Percentiles rank a stretch among this genome's conserved stretches.
These are phyloP conservation scores for Geranomyces michiganensis DNA, from an alignment of 192 early-diverging fungal species.

Conservation along the genomic window DNA sequence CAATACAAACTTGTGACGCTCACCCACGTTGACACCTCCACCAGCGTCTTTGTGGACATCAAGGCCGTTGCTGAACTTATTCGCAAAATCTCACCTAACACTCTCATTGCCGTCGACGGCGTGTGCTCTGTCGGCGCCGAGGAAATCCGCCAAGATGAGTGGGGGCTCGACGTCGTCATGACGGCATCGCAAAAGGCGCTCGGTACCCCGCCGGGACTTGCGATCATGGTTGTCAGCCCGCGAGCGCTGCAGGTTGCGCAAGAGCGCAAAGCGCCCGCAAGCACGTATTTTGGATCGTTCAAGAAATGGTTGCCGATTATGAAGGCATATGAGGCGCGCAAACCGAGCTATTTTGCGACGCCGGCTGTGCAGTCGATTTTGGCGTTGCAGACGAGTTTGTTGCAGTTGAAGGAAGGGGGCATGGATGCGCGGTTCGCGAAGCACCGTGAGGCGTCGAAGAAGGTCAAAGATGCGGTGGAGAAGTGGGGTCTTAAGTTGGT, in stretches of 20 bases:
- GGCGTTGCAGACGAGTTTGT: conserved; percentile 83
- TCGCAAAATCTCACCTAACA: conserved; percentile 74
- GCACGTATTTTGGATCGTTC: conserved; percentile 91
- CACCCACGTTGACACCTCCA: conserved; percentile 96
- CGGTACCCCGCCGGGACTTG: conserved; percentile 91
- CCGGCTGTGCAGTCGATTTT: conserved; percentile 91
- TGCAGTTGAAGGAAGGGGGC: conserved; percentile 67
- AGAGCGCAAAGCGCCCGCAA: conserved; percentile 74
- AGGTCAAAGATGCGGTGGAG: conserved; percentile 73
- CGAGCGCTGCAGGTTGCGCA: conserved; percentile 69
- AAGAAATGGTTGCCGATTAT: conserved; percentile 97
- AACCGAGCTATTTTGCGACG: conserved; percentile 94
- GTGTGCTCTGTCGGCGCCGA: conserved; percentile 96
- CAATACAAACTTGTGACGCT: conserved; percentile 86
- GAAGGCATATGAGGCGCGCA: conserved; percentile 91
- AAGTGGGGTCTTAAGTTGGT: conserved; percentile 79
- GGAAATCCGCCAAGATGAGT: conserved; percentile 88
- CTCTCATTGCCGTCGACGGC: conserved; percentile 91
- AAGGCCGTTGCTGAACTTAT: conserved; percentile 75
- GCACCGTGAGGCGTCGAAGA: conserved; percentile 72
- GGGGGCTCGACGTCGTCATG: conserved; percentile 88
- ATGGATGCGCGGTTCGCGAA: conserved; percentile 79
- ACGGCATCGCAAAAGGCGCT: conserved; percentile 96
- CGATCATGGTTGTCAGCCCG: conserved; percentile 82
- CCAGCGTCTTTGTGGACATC: conserved; percentile 87